Conservation (phyloP, 345 rosid species). For the Microcos paniculata region DNA sequence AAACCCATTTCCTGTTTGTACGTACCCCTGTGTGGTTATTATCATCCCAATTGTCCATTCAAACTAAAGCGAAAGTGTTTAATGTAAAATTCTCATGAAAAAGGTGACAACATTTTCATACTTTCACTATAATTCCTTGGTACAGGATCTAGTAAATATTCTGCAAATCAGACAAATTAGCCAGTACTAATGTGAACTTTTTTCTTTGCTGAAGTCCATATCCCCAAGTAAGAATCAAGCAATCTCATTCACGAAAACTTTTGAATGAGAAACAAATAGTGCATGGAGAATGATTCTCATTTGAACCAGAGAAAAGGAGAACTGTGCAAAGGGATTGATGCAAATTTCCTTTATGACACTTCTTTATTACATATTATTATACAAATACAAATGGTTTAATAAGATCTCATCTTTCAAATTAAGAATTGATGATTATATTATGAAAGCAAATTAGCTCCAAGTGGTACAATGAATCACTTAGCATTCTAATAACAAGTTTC, state of each 20-base stretch:
- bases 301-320: constrained; percentile 1
- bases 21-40: background rate
- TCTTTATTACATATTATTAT: constrained; percentile 1
- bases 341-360: constrained; percentile 10
- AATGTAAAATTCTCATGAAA: background rate
- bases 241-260: background rate
- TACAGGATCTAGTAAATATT: background rate
- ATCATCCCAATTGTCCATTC: constrained; percentile 16
- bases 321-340: constrained; percentile 11
- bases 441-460: background rate
- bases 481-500: background rate
- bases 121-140: no score
- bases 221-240: background rate
- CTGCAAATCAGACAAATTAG: background rate
- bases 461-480: background rate
- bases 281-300: constrained; percentile 1
- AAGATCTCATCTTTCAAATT: background rate
- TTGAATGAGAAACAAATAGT: background rate
- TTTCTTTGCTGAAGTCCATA: background rate
- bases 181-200: background rate
- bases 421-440: background rate
- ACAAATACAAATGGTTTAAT: background rate
- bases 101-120: background rate
- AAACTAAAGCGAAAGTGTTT: background rate
- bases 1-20: background rate